Evolutionary conservation across 495 filamentous ascomycete genomes (phyloP), one percentile per base, ranked within the genome.

Genomic region (Tetracladium marchalianum): DNA sequence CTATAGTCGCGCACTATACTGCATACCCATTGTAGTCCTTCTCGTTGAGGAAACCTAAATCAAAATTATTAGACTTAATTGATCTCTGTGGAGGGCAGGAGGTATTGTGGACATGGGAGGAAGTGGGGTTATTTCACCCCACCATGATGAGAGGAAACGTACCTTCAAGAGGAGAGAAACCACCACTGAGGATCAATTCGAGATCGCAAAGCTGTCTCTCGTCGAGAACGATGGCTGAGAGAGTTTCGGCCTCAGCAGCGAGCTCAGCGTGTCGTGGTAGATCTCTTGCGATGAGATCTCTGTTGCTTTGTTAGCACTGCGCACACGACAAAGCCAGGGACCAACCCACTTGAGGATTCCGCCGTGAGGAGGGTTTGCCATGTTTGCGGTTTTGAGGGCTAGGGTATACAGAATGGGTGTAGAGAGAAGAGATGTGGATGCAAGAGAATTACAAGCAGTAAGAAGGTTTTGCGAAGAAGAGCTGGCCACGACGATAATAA

Each of bases 191-290:
- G 52, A 98, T 84, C 71, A 98, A 63, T 64, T 98, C 92, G 53
- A 98, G 76, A 72, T 98, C 92, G 68, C 92, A 98, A 16, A 98
- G 78, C 67, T 98, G 92, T 50, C 92, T 79, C 76, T 98, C 92
- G 32, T 77, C 80, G 55, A 98, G 76, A 38, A 84, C 67, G 54
- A 98, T 77, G 12, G 92, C 87, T 31, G 87, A 86, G 36, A 97
- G 77, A 9, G 62, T 82, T 69, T 94, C 90, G 9, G 90, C 89
- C 67, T 98, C 92, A 19, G 72, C 77, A 8, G 70, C 71, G 43
- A 98, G 81, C 66, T 93, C 66, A 31, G 71, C 67, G 39, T 90
- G 81, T 53, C 83, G 79, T 43, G 81, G 80, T 43, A 77, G 71
- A 77, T 98, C 92, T 68, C 92, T 80, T 32, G 90, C 90, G 47